Base-by-base conservation (phyloP, 352 stramenopile genomes). In the Phytophthora pseudosyringae region DNA sequence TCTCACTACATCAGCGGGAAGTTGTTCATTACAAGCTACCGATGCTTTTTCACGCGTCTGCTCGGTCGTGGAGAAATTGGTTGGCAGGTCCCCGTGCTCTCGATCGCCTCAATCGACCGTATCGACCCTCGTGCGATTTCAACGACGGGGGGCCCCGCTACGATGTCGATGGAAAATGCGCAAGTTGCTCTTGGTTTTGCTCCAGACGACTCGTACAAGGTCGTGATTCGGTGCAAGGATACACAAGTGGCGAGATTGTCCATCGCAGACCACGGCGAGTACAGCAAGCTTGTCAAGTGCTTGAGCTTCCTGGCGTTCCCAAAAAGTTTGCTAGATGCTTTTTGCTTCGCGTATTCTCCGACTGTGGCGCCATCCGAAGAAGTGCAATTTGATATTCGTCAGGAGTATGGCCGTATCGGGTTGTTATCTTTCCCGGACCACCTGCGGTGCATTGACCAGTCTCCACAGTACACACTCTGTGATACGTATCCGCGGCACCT, bases 401-500 rank as follows among this genome's bases (percentile, higher is more conserved):
- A 78, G 18, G 89, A 97, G 57, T 95, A 96, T 47, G 59, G 81
- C 4, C 86, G 89, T 45, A 81, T 96, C 26, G 89, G 89, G 0
- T 64, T 97, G 21, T 56, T 97, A 7, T 77, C 81, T 10, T 81
- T 75, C 38, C 85, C 87, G 1, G 69, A 88, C 9, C 71, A 76
- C 15, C 53, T 91, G 15, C 88, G 84, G 18, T 93, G 88, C 63
- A 94, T 93, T 32, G 84, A 94, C 36, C 85, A 96, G 31, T 85
- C 84, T 13, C 10, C 61, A 18, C 71, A 78, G 7, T 98, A 97
- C 56, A 76, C 85, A 13, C 71, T 99, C 8, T 98, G 91, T 59
- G 79, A 94, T n/a, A 98, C 94, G 16, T 99, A 99, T 70, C 97
- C 97, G 2, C 88, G 87, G 16, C 83, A 98, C 28, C 64, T 99